Conservation (phyloP, 2,329 filamentous ascomycete genomes). For the Corinectria fuckeliana region DNA sequence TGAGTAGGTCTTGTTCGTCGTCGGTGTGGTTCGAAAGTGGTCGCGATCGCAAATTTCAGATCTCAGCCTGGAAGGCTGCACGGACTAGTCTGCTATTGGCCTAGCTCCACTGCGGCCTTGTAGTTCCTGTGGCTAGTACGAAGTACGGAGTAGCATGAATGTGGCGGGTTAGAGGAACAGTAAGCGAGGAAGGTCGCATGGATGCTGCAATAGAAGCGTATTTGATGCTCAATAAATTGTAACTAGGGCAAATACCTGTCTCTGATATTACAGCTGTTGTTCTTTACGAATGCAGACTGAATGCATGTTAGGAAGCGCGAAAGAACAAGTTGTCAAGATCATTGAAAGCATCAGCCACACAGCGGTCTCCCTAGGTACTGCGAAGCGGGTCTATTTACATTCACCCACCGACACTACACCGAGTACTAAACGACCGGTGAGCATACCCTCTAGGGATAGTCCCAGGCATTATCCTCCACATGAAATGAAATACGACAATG, state of each 20-base stretch:
- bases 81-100: conserved; percentile 19
- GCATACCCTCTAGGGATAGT: conserved; percentile 3
- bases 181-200: background rate
- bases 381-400: conserved; percentile 5
- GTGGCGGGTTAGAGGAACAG: conserved; percentile 19
- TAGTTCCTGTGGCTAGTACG: no score
- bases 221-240: background rate
- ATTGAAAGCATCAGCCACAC: conserved; percentile 14
- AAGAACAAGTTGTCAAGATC: background rate
- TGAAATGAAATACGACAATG: conserved; percentile 37
- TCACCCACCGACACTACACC: conserved; percentile 12
- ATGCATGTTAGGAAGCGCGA: no score
- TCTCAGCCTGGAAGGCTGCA: conserved; percentile 34
- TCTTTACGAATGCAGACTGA: no score
- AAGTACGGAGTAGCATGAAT: conserved; percentile 25
- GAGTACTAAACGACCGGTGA: background rate
- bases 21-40: conserved; percentile 25
- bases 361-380: no score
- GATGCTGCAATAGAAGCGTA: background rate
- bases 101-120: conserved; percentile 7
- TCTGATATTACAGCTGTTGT: no score
- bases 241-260: no score
- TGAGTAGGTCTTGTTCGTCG: conserved; percentile 29
- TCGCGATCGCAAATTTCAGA: conserved; percentile 48
- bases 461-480: conserved; percentile 11